These are phyloP conservation scores for Fusarium circinatum DNA, from an alignment of 2,329 filamentous ascomycete genomes.

Conservation along the genomic window DNA sequence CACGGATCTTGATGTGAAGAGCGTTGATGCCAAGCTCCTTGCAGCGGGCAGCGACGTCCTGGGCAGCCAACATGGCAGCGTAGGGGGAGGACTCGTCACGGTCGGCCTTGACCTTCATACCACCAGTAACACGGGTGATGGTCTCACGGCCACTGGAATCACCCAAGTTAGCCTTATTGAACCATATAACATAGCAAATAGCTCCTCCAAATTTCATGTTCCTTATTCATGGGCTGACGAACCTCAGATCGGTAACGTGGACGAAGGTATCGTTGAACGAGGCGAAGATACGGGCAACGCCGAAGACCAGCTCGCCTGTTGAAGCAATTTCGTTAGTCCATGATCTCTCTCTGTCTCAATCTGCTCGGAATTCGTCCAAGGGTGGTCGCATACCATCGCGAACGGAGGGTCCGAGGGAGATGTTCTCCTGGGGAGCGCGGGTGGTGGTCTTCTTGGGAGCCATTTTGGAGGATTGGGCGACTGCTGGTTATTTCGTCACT, in stretches of 20 bases:
- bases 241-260: constrained; percentile 99
- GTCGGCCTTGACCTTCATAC: constrained; percentile 99
- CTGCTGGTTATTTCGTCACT: constrained; percentile 50
- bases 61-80: constrained; percentile 99
- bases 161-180: constrained; percentile 52
- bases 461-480: constrained; percentile 71
- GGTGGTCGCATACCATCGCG: constrained; percentile 78
- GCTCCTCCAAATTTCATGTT: constrained; percentile 15
- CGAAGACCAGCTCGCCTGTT: constrained; percentile 96
- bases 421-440: constrained; percentile 92
- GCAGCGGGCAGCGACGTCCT: constrained; percentile 92
- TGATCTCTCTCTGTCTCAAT: not conserved
- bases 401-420: constrained; percentile 96
- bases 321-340: constrained; percentile 28
- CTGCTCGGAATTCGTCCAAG: constrained; percentile 2
- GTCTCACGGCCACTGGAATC: constrained; percentile 97
- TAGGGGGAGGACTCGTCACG: constrained; percentile 99
- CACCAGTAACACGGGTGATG: constrained; percentile 99
- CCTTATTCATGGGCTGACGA: constrained; percentile 54
- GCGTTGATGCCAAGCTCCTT: constrained; percentile 82
- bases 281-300: constrained; percentile 95
- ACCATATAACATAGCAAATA: constrained; percentile 29
- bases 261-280: constrained; percentile 96
- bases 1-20: constrained; percentile 99
- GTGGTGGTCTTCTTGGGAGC: constrained; percentile 86